These are phyloP conservation scores for Cyberlindnera sargentensis DNA, from an alignment of 805 yeast genomes.

Conservation along the genomic window DNA sequence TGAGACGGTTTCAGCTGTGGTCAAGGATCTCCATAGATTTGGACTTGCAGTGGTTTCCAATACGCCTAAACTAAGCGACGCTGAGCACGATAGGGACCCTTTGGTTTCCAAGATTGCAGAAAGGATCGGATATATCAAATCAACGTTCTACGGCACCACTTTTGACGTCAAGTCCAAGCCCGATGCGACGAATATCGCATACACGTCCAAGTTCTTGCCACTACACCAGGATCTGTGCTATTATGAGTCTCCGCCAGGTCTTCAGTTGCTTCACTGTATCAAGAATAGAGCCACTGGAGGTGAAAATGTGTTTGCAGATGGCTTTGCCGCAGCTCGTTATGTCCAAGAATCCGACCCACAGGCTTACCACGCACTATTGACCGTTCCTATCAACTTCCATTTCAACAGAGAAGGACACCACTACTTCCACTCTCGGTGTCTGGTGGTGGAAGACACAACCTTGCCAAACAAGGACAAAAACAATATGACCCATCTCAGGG, in stretches of 20 bases:
- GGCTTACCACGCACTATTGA: constrained; percentile 55
- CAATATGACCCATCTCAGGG: constrained; percentile 34
- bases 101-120: constrained; percentile 38
- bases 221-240: constrained; percentile 73
- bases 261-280: constrained; percentile 60
- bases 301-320: constrained; percentile 62
- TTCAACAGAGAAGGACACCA: constrained; percentile 55
- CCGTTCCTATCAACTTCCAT: constrained; percentile 62
- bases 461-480: not conserved
- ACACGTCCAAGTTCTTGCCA: constrained; percentile 57
- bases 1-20: constrained; percentile 26
- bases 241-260: constrained; percentile 77
- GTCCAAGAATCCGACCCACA: constrained; percentile 50
- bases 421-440: constrained; percentile 55
- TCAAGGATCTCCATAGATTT: constrained; percentile 41
- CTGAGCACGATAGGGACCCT: constrained; percentile 17
- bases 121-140: constrained; percentile 59
- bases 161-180: constrained; percentile 55
- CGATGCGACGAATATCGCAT: constrained; percentile 62
- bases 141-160: constrained; percentile 64
- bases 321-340: constrained; percentile 54
- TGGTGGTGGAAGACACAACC: constrained; percentile 49
- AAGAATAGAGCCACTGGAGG: constrained; percentile 53
- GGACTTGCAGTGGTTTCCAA: constrained; percentile 53
- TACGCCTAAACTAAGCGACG: constrained; percentile 43